These are phyloP conservation scores for Lumnitzera littorea DNA, from an alignment of 345 rosid species.

Conservation along the genomic window DNA sequence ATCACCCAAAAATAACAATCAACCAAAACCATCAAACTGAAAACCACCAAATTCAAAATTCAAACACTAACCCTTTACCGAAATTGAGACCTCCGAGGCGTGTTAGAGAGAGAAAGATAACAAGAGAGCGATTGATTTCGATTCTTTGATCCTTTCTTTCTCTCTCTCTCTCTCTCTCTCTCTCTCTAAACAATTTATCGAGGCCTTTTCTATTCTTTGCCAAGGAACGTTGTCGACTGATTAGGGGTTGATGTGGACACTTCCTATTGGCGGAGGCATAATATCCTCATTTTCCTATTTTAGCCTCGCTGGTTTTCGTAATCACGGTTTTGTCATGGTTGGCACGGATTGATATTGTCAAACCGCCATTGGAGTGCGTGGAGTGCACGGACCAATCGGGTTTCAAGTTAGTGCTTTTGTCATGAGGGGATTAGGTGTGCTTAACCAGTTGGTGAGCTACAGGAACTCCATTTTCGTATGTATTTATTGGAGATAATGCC, in stretches of 20 bases:
- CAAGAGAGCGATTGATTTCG: conserved; percentile 4
- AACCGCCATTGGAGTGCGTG: too few relatives aligned
- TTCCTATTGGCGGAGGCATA: conserved; percentile 6
- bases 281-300: conserved; percentile 3
- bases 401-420: too few relatives aligned
- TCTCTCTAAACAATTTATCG: background rate
- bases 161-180: background rate
- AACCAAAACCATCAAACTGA: background rate
- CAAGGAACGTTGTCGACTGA: conserved; percentile 21
- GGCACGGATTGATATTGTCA: too few relatives aligned
- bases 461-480: too few relatives aligned
- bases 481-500: too few relatives aligned
- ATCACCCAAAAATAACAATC: background rate
- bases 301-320: conserved; percentile 1
- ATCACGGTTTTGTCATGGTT: too few relatives aligned
- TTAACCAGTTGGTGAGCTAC: too few relatives aligned
- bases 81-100: conserved; percentile 25
- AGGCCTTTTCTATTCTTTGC: conserved; percentile 9
- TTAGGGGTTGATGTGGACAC: conserved; percentile 14
- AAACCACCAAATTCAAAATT: background rate
- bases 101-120: conserved; percentile 9
- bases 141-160: background rate
- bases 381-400: too few relatives aligned
- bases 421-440: too few relatives aligned
- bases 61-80: conserved; percentile 25